Evolutionary conservation across 176 grass and related monocot species (phyloP), one percentile per base, ranked within the genome.

Genomic region (Phyllostachys edulis): DNA sequence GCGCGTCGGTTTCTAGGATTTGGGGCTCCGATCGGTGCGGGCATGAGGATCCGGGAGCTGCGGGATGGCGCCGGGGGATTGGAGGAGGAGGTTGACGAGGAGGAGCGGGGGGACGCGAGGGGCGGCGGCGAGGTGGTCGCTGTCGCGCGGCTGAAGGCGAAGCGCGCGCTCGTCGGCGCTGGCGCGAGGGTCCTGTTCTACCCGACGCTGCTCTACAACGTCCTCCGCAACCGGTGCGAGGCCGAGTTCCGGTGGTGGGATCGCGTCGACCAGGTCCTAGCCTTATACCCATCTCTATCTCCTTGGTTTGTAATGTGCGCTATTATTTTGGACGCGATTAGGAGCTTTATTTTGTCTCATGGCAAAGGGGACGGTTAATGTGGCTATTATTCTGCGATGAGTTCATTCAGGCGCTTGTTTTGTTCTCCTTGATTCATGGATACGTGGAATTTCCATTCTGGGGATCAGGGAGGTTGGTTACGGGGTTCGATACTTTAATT

Each of bases 161-260:
- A 91, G 80, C 87, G 81, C 49, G 88, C 78, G 34, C 84, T 94
- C 7, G 88, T 97, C 52, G 92, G 92, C 10, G 90, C 88, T 13
- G 90, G 94, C 47, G 92, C 86, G 4, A 80, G 94, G 84, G 66
- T 92, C 49, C 82, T 94, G 18, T 94, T 97, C 65, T 97, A 97
- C 81, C 94, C 94, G 24, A 94, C 94, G 23, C 88, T 97, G 17
- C 61, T 87, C 11, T 97, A 94, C 84, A 97, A 97, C 84, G 84
- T 97, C 16, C 18, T 94, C 18, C 86, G 94, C 50, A 94, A 94
- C 81, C 86, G 75, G 57, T 80, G 91, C 23, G 75, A 94, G 64
- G 21, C 80, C 0, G 90, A 92, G 49, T 97, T 97, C 80, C 79
- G 90, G n/a, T 97, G 92, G 94, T 97, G 94, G 94, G 94, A 97